Base-by-base conservation (phyloP, 1,284 basidiomycete genomes). In the Cerioporus squamosus region DNA sequence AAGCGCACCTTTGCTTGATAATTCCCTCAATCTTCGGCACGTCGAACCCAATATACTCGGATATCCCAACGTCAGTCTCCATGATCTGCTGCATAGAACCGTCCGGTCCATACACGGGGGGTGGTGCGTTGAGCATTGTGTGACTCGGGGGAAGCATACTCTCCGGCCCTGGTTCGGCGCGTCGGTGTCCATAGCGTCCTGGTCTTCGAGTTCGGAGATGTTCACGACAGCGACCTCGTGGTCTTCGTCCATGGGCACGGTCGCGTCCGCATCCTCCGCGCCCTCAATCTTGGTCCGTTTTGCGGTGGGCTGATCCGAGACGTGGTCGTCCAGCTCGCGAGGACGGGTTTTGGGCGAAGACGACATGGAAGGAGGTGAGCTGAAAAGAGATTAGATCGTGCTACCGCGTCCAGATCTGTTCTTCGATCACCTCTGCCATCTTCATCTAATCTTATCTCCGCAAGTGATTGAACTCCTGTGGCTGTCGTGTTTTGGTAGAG, bases 31-130 rank as follows among this genome's bases (percentile, higher is more conserved):
- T 88, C 64, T 84, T 83, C 5, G 88, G 81, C n/a, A 89, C 81
- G 57, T 84, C 82, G 22, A 80, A 79, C 12, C 87, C 86, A 61
- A 94, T 85, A 74, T 95, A 97, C 68, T 94, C 91, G 8, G 91
- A 91, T 56, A 98, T 96, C 1, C 95, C 95, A 49, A 97, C 95
- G 69, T 97, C 90, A 7, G 81, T 79, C 73, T 98, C 94, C 55
- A 86, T 76, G 38, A 94, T 83, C 65, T 84, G 85, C 55, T 75
- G 71, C 64, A 85, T 77, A 43, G 78, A 74, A 42, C 81, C 81
- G 53, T 79, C 80, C 26, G 78, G 75, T 24, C 78, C 74, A 44
- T 75, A 76, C 18, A 76, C 74, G n/a, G 85, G 82, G 10, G 78
- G 70, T 20, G 82, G 77, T 39, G 85, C 78, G 53, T 85, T 85